Evolutionary conservation across 352 stramenopile species (phyloP).

Genomic region (Phytophthora sojae): DNA sequence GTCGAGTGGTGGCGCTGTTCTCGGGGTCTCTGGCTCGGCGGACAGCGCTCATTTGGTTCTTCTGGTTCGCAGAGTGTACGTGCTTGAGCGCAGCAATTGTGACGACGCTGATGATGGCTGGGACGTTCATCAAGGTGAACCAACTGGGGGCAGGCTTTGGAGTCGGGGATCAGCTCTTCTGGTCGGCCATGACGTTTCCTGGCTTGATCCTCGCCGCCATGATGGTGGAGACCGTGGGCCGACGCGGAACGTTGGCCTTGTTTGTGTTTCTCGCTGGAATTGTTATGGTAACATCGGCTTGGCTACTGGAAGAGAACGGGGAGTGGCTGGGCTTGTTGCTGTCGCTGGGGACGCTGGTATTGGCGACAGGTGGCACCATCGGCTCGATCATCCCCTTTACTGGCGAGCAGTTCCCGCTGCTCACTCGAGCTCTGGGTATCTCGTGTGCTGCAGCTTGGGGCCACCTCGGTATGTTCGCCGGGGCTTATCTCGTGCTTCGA

Average conservation of each 20-base stretch:
- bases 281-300: slow-evolving; percentile 38
- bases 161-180: slow-evolving; percentile 44
- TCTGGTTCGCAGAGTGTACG: slow-evolving; percentile 41
- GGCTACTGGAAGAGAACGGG: slow-evolving; percentile 29
- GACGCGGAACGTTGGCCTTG: slow-evolving; percentile 42
- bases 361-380: slow-evolving; percentile 39
- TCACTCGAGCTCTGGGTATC: slow-evolving; percentile 54
- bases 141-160: slow-evolving; percentile 9
- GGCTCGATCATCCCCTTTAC: slow-evolving; percentile 47
- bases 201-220: slow-evolving; percentile 50
- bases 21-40: slow-evolving; percentile 43
- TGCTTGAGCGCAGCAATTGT: slow-evolving; percentile 33
- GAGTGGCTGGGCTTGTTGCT: slow-evolving; percentile 35
- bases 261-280: slow-evolving; percentile 38
- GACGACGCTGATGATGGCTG: slow-evolving; percentile 38
- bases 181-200: slow-evolving; percentile 45
- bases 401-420: slow-evolving; percentile 55
- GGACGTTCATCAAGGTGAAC: slow-evolving; percentile 36
- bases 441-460: slow-evolving; percentile 44
- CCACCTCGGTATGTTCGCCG: slow-evolving; percentile 51
- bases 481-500: slow-evolving; percentile 42
- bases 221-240: slow-evolving; percentile 47
- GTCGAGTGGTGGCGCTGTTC: slow-evolving; percentile 55
- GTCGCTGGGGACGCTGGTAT: slow-evolving; percentile 25
- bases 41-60: slow-evolving; percentile 57